Conservation (phyloP, 2,329 filamentous ascomycete species). For the Ascomycota sp. region DNA sequence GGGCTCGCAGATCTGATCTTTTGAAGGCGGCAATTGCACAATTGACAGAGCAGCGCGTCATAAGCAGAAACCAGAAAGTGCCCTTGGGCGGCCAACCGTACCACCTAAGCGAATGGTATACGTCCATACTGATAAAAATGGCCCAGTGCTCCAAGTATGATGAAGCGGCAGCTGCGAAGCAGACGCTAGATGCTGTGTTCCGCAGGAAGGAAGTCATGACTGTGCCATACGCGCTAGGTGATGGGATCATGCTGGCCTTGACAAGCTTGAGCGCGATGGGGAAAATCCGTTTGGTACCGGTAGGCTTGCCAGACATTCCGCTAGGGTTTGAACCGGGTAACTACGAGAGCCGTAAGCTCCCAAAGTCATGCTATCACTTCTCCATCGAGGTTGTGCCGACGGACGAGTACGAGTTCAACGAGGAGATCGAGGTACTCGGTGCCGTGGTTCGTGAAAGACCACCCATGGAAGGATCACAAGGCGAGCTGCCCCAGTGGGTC, state of each 20-base stretch:
- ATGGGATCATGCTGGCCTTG: slow-evolving; percentile 44
- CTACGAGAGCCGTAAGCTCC: slow-evolving; percentile 47
- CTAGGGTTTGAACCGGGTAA: slow-evolving; percentile 50
- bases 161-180: slow-evolving; percentile 37
- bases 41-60: slow-evolving; percentile 28
- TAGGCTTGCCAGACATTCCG: slow-evolving; percentile 36
- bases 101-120: slow-evolving; percentile 36
- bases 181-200: slow-evolving; percentile 33
- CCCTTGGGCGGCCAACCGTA: slow-evolving; percentile 37
- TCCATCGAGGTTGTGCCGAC: slow-evolving; percentile 37
- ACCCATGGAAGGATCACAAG: slow-evolving; percentile 17
- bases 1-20: slow-evolving; percentile 18
- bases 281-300: slow-evolving; percentile 28
- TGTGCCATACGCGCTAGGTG: slow-evolving; percentile 34
- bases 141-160: slow-evolving; percentile 30
- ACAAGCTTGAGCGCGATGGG: slow-evolving; percentile 40
- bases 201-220: slow-evolving; percentile 16
- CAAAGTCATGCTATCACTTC: slow-evolving; percentile 43
- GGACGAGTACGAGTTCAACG: slow-evolving; percentile 36
- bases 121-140: slow-evolving; percentile 31
- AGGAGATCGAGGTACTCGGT: slow-evolving; percentile 21
- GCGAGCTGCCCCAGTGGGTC: slow-evolving; percentile 47
- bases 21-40: slow-evolving; percentile 25
- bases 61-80: slow-evolving; percentile 36
- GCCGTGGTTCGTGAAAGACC: slow-evolving; percentile 15